Conservation (phyloP, 2,329 filamentous ascomycete genomes). For the Monilinia polystroma region DNA sequence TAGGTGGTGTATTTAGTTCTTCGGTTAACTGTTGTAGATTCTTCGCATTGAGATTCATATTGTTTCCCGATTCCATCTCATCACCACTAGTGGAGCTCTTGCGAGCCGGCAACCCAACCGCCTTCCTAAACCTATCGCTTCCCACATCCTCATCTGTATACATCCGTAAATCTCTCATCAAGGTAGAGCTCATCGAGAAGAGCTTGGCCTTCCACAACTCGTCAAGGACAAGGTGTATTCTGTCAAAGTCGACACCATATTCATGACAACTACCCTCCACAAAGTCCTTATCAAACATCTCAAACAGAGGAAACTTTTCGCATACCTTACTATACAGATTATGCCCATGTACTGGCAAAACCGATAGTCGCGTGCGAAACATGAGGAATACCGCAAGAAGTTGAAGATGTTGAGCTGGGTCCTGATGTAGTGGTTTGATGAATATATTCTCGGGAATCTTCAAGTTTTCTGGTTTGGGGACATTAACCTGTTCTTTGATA, state of each 20-base stretch:
- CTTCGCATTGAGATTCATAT: not conserved
- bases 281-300: not conserved
- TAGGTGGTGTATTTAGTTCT: no score
- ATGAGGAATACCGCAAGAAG: not conserved
- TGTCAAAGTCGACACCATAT: not conserved
- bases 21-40: not conserved
- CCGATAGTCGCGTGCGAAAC: not conserved
- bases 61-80: not conserved
- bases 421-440: not conserved
- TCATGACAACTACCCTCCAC: not conserved
- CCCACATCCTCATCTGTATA: not conserved
- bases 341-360: not conserved
- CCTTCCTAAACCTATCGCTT: constrained; percentile 4
- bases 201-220: not conserved
- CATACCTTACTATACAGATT: not conserved
- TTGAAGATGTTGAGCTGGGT: not conserved
- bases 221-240: not conserved
- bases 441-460: not conserved
- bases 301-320: not conserved
- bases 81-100: not conserved
- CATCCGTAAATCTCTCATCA: not conserved
- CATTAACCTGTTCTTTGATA: not conserved
- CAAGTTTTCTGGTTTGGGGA: not conserved
- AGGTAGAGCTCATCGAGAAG: not conserved
- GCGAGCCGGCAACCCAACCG: not conserved